phyloP scores from a whole-genome alignment of 352 stramenopile genomes.

The Halophytophthora polymorphica region DNA sequence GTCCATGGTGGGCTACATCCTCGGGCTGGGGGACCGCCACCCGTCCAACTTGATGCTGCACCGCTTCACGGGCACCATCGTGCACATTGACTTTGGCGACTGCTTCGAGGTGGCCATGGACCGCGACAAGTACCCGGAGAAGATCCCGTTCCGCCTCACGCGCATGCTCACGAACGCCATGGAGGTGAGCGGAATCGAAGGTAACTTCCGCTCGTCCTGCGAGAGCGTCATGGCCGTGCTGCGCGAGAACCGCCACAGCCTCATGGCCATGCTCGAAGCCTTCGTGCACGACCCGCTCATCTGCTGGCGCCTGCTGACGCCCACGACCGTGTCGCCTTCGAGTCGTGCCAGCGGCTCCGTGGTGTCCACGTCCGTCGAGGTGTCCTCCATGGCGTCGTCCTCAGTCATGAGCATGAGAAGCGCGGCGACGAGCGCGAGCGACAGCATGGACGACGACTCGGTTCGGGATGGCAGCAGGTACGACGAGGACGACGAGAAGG shows the following conservation, averaged over 20 bases:
- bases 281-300: constrained; percentile 99
- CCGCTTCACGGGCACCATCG: constrained; percentile 96
- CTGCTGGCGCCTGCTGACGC: constrained; percentile 91
- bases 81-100: constrained; percentile 99
- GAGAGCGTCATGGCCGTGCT: constrained; percentile 98
- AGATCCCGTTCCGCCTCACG: constrained; percentile 99
- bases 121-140: constrained; percentile 99
- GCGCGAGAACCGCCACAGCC: constrained; percentile 96
- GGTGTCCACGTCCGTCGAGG: constrained; percentile 22
- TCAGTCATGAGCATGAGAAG: constrained; percentile 28
- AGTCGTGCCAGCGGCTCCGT: constrained; percentile 32
- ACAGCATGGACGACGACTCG: constrained; percentile 7
- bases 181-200: constrained; percentile 99
- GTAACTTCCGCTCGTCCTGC: constrained; percentile 98
- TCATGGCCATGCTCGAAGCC: constrained; percentile 99
- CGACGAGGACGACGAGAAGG: constrained; percentile 16
- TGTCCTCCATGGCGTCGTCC: constrained; percentile 27
- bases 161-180: constrained; percentile 98
- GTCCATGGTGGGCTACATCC: constrained; percentile 99
- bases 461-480: constrained; percentile 11
- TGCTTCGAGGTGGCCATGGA: constrained; percentile 99
- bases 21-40: constrained; percentile 99
- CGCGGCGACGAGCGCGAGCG: constrained; percentile 13
- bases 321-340: constrained; percentile 47
- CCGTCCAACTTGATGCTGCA: constrained; percentile 99